A percentile compares a stretch with the other conserved stretches of the same genome.
Conservation (phyloP, 2,329 filamentous ascomycete genomes). For the Scytalidium lignicola region DNA sequence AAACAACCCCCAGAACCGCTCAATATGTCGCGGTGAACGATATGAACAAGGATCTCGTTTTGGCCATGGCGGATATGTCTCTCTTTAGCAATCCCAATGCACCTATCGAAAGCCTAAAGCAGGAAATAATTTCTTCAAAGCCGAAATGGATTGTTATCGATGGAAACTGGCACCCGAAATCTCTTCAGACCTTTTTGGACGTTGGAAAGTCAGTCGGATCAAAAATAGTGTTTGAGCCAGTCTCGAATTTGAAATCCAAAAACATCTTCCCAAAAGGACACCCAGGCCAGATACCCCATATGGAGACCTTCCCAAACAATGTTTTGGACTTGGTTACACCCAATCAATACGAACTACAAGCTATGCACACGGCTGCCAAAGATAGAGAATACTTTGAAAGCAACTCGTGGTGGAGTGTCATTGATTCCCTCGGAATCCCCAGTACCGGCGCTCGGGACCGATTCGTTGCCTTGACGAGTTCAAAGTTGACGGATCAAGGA, state of each 20-base stretch:
- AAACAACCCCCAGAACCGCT: constrained; percentile 61
- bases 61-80: constrained; percentile 93
- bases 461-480: constrained; percentile 63
- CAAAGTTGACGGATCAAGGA: constrained; percentile 68
- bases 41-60: constrained; percentile 71
- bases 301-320: constrained; percentile 48
- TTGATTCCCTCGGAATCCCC: constrained; percentile 74
- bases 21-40: constrained; percentile 93
- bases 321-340: constrained; percentile 74
- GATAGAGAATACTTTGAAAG: constrained; percentile 63
- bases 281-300: constrained; percentile 4
- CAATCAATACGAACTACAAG: constrained; percentile 73
- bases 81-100: constrained; percentile 43
- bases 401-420: constrained; percentile 69
- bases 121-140: constrained; percentile 27
- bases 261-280: constrained; percentile 53
- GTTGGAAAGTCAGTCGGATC: constrained; percentile 51
- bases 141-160: constrained; percentile 82
- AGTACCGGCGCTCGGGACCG: constrained; percentile 64
- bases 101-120: constrained; percentile 32
- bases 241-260: constrained; percentile 73
- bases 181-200: constrained; percentile 64
- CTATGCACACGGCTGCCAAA: constrained; percentile 71
- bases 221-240: constrained; percentile 78
- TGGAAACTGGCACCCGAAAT: constrained; percentile 71